Conservation (phyloP, 2,329 filamentous ascomycete genomes). For the Blastomyces silverae region DNA sequence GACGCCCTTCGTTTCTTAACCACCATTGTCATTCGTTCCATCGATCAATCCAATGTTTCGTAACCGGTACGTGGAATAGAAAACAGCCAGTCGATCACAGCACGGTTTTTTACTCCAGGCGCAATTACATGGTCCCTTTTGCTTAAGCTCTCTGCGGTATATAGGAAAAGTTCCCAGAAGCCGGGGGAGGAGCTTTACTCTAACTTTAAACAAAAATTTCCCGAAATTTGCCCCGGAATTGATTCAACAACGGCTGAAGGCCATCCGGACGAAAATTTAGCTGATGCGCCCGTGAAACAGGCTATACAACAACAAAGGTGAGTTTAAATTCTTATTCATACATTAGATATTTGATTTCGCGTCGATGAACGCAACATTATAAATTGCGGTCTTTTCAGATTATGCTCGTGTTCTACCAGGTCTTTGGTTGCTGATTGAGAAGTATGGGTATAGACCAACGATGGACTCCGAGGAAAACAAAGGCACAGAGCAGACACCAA, state of each 20-base stretch:
- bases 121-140: slow-evolving; percentile 6
- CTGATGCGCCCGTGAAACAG: slow-evolving; percentile 8
- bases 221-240: slow-evolving; percentile 57
- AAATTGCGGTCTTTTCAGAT: neutral
- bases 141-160: slow-evolving; percentile 16
- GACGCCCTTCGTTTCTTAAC: slow-evolving; percentile 18
- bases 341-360: neutral
- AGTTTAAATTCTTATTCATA: neutral
- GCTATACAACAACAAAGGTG: slow-evolving; percentile 6
- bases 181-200: slow-evolving; percentile 77
- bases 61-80: slow-evolving; percentile 39
- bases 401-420: neutral
- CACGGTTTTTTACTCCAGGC: slow-evolving; percentile 2
- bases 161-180: slow-evolving; percentile 72
- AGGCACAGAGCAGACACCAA: slow-evolving; percentile 75
- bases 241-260: neutral
- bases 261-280: slow-evolving; percentile 13
- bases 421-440: neutral
- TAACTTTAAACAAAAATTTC: slow-evolving; percentile 77
- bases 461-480: slow-evolving; percentile 51
- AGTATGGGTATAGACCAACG: slow-evolving; percentile 35
- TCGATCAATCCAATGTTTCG: slow-evolving; percentile 39
- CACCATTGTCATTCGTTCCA: slow-evolving; percentile 15
- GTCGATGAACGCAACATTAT: neutral
- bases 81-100: neutral